These are phyloP conservation scores for Wickerhamiella dianesei DNA, from an alignment of 805 yeast genomes.

Conservation along the genomic window DNA sequence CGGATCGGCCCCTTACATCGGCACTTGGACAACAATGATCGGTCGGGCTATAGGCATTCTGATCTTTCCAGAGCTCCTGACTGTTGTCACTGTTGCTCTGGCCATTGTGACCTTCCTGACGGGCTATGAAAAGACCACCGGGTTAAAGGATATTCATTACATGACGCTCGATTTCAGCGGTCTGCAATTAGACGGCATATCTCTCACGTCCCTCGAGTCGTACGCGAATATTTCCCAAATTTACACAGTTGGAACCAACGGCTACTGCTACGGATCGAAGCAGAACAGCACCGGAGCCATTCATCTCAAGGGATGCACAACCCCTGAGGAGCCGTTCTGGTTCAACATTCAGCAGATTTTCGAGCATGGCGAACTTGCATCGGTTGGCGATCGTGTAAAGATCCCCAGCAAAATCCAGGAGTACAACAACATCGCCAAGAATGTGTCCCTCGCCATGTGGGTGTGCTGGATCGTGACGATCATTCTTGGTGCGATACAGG, in stretches of 20 bases:
- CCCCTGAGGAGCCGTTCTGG: conserved; percentile 40
- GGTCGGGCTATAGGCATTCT: conserved; percentile 23
- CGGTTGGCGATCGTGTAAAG: conserved; percentile 23
- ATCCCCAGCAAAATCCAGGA: conserved; percentile 43
- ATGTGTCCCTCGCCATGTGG: conserved; percentile 46
- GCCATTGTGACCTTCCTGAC: conserved; percentile 42
- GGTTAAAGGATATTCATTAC: conserved; percentile 34
- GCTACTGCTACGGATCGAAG: conserved; percentile 41
- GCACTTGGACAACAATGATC: too few relatives aligned
- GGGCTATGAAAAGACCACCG: conserved; percentile 31
- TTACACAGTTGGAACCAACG: conserved; percentile 49
- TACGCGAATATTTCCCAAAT: conserved; percentile 33
- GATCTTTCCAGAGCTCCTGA: conserved; percentile 24
- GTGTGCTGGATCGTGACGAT: conserved; percentile 39
- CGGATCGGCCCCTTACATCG: too few relatives aligned
- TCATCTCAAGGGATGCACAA: conserved; percentile 36
- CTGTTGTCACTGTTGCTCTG: conserved; percentile 33
- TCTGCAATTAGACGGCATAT: conserved; percentile 17
- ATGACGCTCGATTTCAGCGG: conserved; percentile 35
- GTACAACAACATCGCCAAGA: conserved; percentile 34
- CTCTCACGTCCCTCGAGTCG: conserved; percentile 3
- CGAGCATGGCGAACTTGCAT: conserved; percentile 16
- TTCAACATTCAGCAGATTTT: conserved; percentile 38
- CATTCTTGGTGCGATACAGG: conserved; percentile 26
- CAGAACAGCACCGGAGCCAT: conserved; percentile 19